Base-by-base conservation (phyloP, 768 basidiomycete species). In the Sporobolomyces pararoseus region DNA sequence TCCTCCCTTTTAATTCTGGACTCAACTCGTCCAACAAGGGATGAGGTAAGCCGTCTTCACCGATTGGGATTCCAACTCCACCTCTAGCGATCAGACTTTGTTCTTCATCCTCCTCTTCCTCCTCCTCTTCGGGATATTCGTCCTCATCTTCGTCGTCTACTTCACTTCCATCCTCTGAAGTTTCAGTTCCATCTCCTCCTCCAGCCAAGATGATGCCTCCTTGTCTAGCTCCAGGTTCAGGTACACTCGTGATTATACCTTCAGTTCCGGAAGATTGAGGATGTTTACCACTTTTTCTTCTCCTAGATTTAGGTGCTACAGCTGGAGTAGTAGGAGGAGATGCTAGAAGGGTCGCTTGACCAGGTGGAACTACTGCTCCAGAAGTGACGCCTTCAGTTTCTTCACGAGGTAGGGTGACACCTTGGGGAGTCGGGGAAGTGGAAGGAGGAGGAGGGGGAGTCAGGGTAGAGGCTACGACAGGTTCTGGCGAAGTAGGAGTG, bases 1-100 rank as follows among this genome's bases (percentile, higher is more conserved):
- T 99, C 65, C 92, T 83, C 35, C 95, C 95, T 37, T 81, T 84
- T 75, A 95, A 89, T 23, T 89, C 86, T 16, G 87, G 85, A 5
- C 86, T 82, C 70, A 97, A 83, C 31, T 90, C 89, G 19, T 91
- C 92, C 10, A 99, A 80, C n/a, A 99, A 82, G 7, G 95, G 95
- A 69, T 85, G 84, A 17, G 91, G 91, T 27, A 84, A 78, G 17
- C 95, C 95, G 76, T 99, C 90, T 91, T 90, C 87, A 42, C 93
- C 94, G 49, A 92, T 85, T 27, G 95, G 95, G 66, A 98, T 97
- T 42, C 96, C 96, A 66, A 90, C 88, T 16, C 96, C 95, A 49
- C 94, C 94, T 64, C 88, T 89, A 80, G 87, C 83, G 71, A 96
- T 94, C 63, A 97, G 83, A 72, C 87, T 83, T 74, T 92, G 90